Evolutionary conservation across 768 basidiomycete genomes (phyloP).

Genomic region (Lactifluus volemus): DNA sequence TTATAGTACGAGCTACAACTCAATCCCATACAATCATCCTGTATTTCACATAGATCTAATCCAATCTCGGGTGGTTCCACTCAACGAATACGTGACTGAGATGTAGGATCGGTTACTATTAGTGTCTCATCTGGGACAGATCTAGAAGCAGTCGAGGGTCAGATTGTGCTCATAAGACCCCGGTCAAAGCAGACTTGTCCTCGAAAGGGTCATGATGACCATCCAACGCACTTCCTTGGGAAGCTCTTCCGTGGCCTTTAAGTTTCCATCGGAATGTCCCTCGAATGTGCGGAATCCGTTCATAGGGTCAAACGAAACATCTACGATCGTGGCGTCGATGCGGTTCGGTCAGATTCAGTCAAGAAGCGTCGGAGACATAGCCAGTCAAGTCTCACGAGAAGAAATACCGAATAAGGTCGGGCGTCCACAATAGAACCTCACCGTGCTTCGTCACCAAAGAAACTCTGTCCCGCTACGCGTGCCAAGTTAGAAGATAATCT

Average conservation of each 20-base stretch:
- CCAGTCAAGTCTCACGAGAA: conserved; percentile 1
- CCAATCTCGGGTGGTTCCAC: not conserved
- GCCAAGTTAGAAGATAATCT: not conserved
- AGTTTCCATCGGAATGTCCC: conserved; percentile 3
- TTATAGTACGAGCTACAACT: conserved; percentile 11
- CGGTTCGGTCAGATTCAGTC: conserved; percentile 3
- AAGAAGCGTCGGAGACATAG: conserved; percentile 12
- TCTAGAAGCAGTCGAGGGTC: not conserved
- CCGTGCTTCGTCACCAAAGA: not conserved
- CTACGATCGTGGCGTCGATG: not conserved
- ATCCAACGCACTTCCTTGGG: not conserved
- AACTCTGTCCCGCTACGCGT: not conserved
- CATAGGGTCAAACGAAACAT: conserved; percentile 2
- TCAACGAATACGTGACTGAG: not conserved
- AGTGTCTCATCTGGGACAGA: not conserved
- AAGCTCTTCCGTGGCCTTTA: not conserved
- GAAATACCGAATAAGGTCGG: conserved; percentile 7
- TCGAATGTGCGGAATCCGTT: not conserved
- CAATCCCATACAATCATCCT: conserved; percentile 2
- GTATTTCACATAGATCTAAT: conserved; percentile 7
- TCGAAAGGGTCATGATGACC: not conserved
- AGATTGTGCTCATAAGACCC: not conserved
- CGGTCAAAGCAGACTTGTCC: not conserved
- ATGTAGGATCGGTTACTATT: not conserved
- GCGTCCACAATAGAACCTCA: conserved; percentile 1